Base-by-base conservation (phyloP, 768 basidiomycete species). In the Cyathus striatus region DNA sequence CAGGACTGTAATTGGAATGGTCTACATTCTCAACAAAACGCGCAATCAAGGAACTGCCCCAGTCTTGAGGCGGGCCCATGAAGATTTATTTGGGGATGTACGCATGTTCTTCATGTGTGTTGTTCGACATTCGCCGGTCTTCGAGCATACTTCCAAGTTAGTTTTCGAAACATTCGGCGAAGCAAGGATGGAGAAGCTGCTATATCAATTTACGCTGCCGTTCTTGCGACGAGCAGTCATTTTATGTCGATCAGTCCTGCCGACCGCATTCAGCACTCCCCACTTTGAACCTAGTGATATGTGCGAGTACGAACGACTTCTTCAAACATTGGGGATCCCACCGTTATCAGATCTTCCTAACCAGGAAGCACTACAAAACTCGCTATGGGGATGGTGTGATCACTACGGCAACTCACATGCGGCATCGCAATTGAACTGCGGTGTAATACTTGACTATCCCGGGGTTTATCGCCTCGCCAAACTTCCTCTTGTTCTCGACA, bases 51-150 rank as follows among this genome's bases (percentile, higher is more conserved):
- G 52, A 32, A 72, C 71, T 10, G 63, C 68, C 5, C 77, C 67
- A 40, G 57, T 64, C 23, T 60, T 56, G 2, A 60, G 63, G 21
- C 75, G 83, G 2, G 62, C 69, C 12, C 81, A 91, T 47, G 73
- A 82, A 47, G 75, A 80, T 27, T 65, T 93, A 17, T 95, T 97
- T 56, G 86, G 88, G 5, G 85, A 89, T 49, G 75, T 93, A 14
- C 78, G 85, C 13, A 86, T 89, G 77, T 91, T 92, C 60, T 90
- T 90, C 69, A 87, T 89, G 75, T 91, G 86, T 1, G 86, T 91
- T 37, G 87, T 90, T 18, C 83, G 90, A 2, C 90, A 93, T 56
- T 92, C 89, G 0, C 87, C 87, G 0, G 78, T 88, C 24, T 86
- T 92, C 50, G 89, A 92, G 48, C 89, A 89, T 52, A 88, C 83